Percentiles rank a stretch among this genome's conserved stretches.
These are phyloP conservation scores for Parastagonospora avenae DNA, from an alignment of 2,329 filamentous ascomycete genomes.

Conservation along the genomic window DNA sequence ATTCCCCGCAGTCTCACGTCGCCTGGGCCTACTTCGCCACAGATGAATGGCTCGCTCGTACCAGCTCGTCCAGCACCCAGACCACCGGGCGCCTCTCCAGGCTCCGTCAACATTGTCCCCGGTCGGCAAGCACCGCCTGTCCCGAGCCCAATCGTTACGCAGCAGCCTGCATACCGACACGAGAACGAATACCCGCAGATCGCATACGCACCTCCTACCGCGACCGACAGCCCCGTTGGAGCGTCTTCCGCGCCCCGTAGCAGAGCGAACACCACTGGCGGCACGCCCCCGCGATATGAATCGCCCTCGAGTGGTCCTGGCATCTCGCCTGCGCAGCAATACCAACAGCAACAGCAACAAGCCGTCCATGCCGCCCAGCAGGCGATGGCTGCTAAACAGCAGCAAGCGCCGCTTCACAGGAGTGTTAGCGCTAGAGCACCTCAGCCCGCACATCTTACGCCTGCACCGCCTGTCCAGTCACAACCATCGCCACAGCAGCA, in stretches of 20 bases:
- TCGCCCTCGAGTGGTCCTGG: conserved; percentile 46
- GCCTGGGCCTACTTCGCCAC: conserved; percentile 49
- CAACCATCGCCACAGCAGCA: conserved; percentile 58
- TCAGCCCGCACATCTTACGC: conserved; percentile 36
- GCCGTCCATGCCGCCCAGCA: conserved; percentile 81
- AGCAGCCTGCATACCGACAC: conserved; percentile 35
- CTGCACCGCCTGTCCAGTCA: conserved; percentile 50
- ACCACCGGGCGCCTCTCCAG: conserved; percentile 66
- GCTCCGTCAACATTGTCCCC: conserved; percentile 55
- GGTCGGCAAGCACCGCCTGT: conserved; percentile 63
- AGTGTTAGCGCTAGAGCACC: conserved; percentile 71
- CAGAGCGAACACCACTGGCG: conserved; percentile 52
- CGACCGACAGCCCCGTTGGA: conserved; percentile 44
- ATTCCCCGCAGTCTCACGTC: conserved; percentile 63
- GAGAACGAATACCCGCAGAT: conserved; percentile 50
- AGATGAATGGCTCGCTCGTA: conserved; percentile 61
- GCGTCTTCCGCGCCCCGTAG: conserved; percentile 47
- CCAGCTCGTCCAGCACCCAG: conserved; percentile 86
- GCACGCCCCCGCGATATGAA: conserved; percentile 51
- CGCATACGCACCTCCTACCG: conserved; percentile 50
- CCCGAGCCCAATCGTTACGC: conserved; percentile 52
- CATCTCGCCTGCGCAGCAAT: conserved; percentile 52
- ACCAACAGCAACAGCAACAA: conserved; percentile 84
- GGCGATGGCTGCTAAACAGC: conserved; percentile 67
- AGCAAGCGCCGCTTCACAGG: conserved; percentile 66